phyloP scores from a whole-genome alignment of 73 alveolate genomes.

The Paramecium sexaurelia region DNA sequence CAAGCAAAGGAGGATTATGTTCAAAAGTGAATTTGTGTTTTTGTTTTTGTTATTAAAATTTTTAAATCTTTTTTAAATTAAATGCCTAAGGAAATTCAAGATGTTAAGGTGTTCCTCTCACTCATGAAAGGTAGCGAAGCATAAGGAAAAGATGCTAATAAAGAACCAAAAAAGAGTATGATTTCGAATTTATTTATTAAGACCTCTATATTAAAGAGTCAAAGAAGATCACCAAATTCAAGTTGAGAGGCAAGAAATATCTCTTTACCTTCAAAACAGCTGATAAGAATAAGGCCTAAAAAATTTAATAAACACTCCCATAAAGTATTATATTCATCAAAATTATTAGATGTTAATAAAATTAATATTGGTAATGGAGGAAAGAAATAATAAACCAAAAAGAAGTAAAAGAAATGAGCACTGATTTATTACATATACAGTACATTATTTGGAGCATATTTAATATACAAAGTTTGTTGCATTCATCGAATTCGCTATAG shows the following conservation, averaged over 20 bases:
- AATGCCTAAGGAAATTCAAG: slow-evolving; percentile 54
- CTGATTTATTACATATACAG: slow-evolving; percentile 20
- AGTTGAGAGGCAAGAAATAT: slow-evolving; percentile 66
- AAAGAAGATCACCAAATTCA: slow-evolving; percentile 69
- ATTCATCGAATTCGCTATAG: not conserved
- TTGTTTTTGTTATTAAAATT: slow-evolving; percentile 38
- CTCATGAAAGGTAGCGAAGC: slow-evolving; percentile 54
- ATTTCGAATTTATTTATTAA: not conserved
- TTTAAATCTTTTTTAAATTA: slow-evolving; percentile 41
- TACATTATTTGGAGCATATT: slow-evolving; percentile 28
- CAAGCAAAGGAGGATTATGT: slow-evolving; percentile 10
- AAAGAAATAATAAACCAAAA: slow-evolving; percentile 38
- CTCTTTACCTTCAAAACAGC: slow-evolving; percentile 69
- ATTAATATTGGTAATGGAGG: slow-evolving; percentile 11
- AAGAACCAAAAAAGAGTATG: slow-evolving; percentile 48
- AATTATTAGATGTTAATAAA: slow-evolving; percentile 32
- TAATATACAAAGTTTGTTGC: not conserved
- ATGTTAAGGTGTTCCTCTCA: slow-evolving; percentile 18
- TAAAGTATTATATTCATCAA: not conserved
- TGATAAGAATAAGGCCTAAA: slow-evolving; percentile 61
- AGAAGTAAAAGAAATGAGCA: slow-evolving; percentile 56
- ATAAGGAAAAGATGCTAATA: slow-evolving; percentile 36
- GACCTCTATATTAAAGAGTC: slow-evolving; percentile 52
- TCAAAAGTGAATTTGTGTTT: slow-evolving; percentile 4
- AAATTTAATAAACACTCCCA: slow-evolving; percentile 65